Evolutionary conservation across 192 early-diverging fungal species (phyloP), one percentile per base, ranked within the genome.

Genomic region (Podila minutissima): DNA sequence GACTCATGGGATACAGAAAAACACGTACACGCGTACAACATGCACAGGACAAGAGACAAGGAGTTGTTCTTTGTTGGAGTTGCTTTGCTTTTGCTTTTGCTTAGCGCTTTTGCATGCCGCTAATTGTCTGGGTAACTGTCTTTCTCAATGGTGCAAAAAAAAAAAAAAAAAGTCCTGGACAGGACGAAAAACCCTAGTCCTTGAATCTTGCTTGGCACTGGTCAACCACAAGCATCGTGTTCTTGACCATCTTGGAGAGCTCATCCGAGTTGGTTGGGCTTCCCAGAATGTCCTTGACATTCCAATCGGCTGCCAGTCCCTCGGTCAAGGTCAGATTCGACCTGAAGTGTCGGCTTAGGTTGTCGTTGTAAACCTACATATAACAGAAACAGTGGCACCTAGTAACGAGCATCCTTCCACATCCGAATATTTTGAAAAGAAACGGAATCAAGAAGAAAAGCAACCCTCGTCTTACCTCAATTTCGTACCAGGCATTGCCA

Each of bases 401-500:
- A 15, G 13, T 22, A 51, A 61, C 4, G 28, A 51, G 4, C 28
- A 22, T 12, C 15, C 33, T 11, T 26, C 53, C n/a, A 26, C 22
- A 29, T 46, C n/a, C 2, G 57, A 69, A 5, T 29, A 62, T 12
- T 19, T 9, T 37, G 1, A 57, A 26, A 62, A 2, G 4, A 13
- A 62, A 53, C 4, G 33, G n/a, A 11, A 53, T 3, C 22, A 8
- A 62, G n/a, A 17, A 26, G 19, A 1, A 8, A 31, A 13, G 0
- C 33, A 63, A 6, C 3, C 26, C 6, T 13, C n/a, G n/a, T 53
- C 67, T 60, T 72, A 78, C 76, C 76, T 79, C 76, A 51, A 79
- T 57, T 29, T 79, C 76, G 28, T 64, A 79, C 76, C 76, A 79
- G 35, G 38, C 58, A 22, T 68, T 72, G 61, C 76, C 70, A 15